Evolutionary conservation across 106 monocot genomes (phyloP).

Genomic region (Narthecium ossifragum): DNA sequence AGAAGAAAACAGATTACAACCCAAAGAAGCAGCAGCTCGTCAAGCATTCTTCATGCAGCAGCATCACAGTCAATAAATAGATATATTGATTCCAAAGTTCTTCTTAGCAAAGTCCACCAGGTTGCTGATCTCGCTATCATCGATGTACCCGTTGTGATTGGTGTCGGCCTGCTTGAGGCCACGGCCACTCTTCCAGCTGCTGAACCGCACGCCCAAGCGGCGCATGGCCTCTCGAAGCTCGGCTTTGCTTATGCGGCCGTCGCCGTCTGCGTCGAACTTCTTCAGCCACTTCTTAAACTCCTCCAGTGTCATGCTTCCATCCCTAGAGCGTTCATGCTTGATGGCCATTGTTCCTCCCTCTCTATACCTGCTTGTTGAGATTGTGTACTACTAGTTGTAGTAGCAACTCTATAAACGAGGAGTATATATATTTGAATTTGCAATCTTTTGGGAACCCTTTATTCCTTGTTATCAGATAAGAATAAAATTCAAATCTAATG

Average conservation of each 20-base stretch:
- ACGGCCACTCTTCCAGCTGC: slow-evolving; percentile 39
- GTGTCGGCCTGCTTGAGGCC: slow-evolving; percentile 38
- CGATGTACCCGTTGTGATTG: slow-evolving; percentile 42
- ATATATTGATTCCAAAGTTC: slow-evolving; percentile 43
- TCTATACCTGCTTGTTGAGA: too few relatives aligned
- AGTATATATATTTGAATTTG: too few relatives aligned
- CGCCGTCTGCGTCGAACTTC: slow-evolving; percentile 50
- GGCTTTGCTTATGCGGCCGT: slow-evolving; percentile 61
- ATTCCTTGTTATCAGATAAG: too few relatives aligned
- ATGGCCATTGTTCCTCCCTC: slow-evolving; percentile 17
- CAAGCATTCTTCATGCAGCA: too few relatives aligned
- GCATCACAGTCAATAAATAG: slow-evolving; percentile 17
- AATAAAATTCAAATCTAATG: too few relatives aligned
- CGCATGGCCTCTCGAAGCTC: slow-evolving; percentile 53
- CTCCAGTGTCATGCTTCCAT: slow-evolving; percentile 47
- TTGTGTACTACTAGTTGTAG: too few relatives aligned
- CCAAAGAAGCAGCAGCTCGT: too few relatives aligned
- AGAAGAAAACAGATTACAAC: too few relatives aligned
- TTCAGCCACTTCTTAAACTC: slow-evolving; percentile 69
- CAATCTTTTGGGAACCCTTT: too few relatives aligned
- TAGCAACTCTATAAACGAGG: too few relatives aligned
- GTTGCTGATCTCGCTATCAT: slow-evolving; percentile 34
- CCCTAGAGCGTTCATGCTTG: slow-evolving; percentile 13
- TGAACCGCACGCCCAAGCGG: slow-evolving; percentile 32
- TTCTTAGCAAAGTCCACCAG: slow-evolving; percentile 40